A percentile compares a stretch with the other conserved stretches of the same genome.
phyloP scores from a whole-genome alignment of 176 grass and related monocot species.

The Dactylis glomerata region DNA sequence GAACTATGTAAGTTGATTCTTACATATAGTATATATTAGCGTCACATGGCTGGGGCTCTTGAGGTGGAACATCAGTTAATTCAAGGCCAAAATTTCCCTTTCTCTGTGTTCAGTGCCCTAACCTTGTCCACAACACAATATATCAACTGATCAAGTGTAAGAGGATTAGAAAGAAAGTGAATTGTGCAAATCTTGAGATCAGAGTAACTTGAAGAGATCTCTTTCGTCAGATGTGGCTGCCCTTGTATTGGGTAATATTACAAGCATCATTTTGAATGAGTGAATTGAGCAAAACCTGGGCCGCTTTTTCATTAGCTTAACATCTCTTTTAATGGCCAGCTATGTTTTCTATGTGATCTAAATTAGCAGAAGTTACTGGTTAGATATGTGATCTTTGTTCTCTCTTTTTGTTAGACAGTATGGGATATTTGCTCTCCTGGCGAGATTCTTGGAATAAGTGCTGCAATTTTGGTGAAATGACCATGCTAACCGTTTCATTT shows the following conservation, averaged over 20 bases:
- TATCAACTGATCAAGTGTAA: neutral
- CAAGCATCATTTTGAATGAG: neutral
- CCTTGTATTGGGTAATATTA: neutral
- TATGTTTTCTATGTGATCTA: neutral
- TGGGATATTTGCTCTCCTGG: neutral
- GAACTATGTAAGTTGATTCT: neutral
- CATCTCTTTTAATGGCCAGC: neutral
- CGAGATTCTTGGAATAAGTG: conserved; percentile 4
- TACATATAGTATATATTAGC: neutral
- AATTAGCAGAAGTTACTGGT: conserved; percentile 6
- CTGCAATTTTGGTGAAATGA: conserved; percentile 1
- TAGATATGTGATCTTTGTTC: neutral
- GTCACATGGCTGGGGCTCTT: neutral
- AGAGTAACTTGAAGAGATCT: neutral
- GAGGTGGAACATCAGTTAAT: neutral
- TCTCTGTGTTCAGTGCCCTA: too few relatives aligned
- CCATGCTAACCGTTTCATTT: neutral
- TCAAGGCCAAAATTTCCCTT: neutral
- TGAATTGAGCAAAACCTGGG: neutral
- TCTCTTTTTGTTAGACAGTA: neutral
- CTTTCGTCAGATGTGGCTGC: neutral
- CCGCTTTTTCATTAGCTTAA: neutral
- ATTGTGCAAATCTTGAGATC: neutral
- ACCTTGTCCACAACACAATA: too few relatives aligned
- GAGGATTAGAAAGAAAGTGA: too few relatives aligned